Evolutionary conservation across 179 eudicot genomes (phyloP), one percentile per base, ranked within the genome.

Genomic region (Carnegiea gigantea): DNA sequence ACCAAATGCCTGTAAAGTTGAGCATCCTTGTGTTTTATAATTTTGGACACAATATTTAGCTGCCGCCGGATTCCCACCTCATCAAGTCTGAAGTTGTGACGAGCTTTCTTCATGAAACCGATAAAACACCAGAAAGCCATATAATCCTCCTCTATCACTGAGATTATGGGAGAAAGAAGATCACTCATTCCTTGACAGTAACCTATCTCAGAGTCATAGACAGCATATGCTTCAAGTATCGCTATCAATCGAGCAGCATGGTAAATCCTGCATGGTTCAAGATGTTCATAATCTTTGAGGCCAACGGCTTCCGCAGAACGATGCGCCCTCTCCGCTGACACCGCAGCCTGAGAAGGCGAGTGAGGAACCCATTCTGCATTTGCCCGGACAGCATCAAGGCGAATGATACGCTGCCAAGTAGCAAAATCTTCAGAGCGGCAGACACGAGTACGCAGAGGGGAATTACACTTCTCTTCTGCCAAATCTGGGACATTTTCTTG

Each of bases 111-210:
- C 98, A 95, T 95, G 88, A 92, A 95, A 54, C 98, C 97, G 33
- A 93, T 97, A 72, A 95, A 95, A 82, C 98, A 95, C 98, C 98
- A 95, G 86, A 95, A 95, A 14, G 98, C 98, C 83, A 90, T 88
- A 81, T 92, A 86, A 86, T 95, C 98, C 72, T 95, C 97, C 43
- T 89, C 90, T 70, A 95, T 90, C 7, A 95, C 92, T 15, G 93
- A 28, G 54, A 93, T 87, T 67, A 95, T 92, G 21, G 98, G 98
- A 38, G 98, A 92, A 28, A 95, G 96, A n/a, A 95, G 88, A 84
- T 95, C 98, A 71, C 98, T 95, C 98, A 95, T 95, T 43, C 98
- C 98, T 53, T 95, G 98, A 81, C 98, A 95, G 77, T 95, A 95
- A 53, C 98, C 98, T 57, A 92, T 93, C 86, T 95, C 98, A 9